Evolutionary conservation across 257 asterid species (phyloP).

Genomic region (Capsicum chinense): DNA sequence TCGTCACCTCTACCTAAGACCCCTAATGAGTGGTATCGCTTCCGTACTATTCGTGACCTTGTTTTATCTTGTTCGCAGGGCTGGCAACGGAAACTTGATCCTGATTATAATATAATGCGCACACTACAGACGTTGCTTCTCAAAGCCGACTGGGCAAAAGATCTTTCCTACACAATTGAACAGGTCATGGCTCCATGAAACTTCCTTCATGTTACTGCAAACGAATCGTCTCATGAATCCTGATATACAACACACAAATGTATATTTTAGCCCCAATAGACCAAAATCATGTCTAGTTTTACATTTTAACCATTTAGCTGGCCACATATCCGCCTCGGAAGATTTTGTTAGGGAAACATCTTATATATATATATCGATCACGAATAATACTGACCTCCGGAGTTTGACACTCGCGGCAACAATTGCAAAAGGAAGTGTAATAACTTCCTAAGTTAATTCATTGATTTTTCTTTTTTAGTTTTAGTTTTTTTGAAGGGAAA

Average conservation of each 20-base stretch:
- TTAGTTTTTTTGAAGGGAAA: not conserved
- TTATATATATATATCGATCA: not conserved
- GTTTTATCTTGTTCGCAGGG: slow-evolving; percentile 44
- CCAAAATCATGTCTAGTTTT: slow-evolving; percentile 23
- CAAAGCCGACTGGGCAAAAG: slow-evolving; percentile 84
- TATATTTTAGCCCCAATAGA: slow-evolving; percentile 17
- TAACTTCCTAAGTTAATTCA: not conserved
- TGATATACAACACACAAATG: slow-evolving; percentile 20
- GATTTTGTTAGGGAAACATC: slow-evolving; percentile 13
- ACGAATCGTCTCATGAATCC: not conserved
- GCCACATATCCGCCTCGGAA: slow-evolving; percentile 20
- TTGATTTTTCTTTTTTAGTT: not conserved
- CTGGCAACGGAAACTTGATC: slow-evolving; percentile 84
- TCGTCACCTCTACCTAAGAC: not conserved
- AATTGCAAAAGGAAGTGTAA: slow-evolving; percentile 13
- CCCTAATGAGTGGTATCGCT: not conserved
- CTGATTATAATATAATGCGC: slow-evolving; percentile 76
- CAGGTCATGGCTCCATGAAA: slow-evolving; percentile 82
- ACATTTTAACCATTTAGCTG: slow-evolving; percentile 13
- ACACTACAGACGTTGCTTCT: slow-evolving; percentile 72
- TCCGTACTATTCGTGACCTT: not conserved
- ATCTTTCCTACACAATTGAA: slow-evolving; percentile 67
- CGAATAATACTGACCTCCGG: slow-evolving; percentile 21
- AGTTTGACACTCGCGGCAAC: slow-evolving; percentile 19
- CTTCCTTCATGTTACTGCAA: not conserved